phyloP scores from a whole-genome alignment of 2,329 filamentous ascomycete species.

The Colletotrichum sp. region DNA sequence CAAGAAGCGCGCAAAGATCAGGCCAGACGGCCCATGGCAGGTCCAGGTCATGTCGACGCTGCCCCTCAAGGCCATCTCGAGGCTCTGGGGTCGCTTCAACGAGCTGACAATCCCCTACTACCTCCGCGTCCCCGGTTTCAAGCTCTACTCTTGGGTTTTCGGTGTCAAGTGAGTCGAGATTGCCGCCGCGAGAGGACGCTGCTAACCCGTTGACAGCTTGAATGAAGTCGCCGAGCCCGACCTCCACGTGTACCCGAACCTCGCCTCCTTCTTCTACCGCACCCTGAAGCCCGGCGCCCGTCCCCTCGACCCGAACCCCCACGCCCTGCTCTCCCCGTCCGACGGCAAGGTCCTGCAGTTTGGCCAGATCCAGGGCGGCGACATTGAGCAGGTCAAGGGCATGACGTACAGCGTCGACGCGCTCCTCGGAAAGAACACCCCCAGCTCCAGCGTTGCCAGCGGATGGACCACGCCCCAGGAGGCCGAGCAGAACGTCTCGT shows the following conservation, averaged over 20 bases:
- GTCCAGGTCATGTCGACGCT: constrained; percentile 94
- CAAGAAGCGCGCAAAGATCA: constrained; percentile 65
- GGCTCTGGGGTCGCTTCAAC: constrained; percentile 91
- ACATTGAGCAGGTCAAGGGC: constrained; percentile 98
- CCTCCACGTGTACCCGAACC: constrained; percentile 87
- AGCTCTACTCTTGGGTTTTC: constrained; percentile 88
- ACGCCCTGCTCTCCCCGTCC: constrained; percentile 84
- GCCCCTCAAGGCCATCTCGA: constrained; percentile 87
- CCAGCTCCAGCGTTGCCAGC: constrained; percentile 58
- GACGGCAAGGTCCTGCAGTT: constrained; percentile 93
- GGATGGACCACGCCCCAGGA: constrained; percentile 30
- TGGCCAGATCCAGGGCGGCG: constrained; percentile 87
- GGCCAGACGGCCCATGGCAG: constrained; percentile 89
- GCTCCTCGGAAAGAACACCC: constrained; percentile 74
- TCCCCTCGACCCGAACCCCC: constrained; percentile 81
- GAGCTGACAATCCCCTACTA: constrained; percentile 88
- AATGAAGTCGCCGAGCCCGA: constrained; percentile 88
- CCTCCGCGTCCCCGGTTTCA: constrained; percentile 87
- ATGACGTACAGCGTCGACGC: constrained; percentile 98
- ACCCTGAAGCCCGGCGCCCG: constrained; percentile 87
- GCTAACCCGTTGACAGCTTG: constrained; percentile 59
- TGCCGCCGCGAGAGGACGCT: neutral
- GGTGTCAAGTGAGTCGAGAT: constrained; percentile 70
- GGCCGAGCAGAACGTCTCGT: constrained; percentile 35
- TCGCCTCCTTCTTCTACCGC: constrained; percentile 97